phyloP scores from a whole-genome alignment of 768 basidiomycete species.

The Tricholoma sp. region DNA sequence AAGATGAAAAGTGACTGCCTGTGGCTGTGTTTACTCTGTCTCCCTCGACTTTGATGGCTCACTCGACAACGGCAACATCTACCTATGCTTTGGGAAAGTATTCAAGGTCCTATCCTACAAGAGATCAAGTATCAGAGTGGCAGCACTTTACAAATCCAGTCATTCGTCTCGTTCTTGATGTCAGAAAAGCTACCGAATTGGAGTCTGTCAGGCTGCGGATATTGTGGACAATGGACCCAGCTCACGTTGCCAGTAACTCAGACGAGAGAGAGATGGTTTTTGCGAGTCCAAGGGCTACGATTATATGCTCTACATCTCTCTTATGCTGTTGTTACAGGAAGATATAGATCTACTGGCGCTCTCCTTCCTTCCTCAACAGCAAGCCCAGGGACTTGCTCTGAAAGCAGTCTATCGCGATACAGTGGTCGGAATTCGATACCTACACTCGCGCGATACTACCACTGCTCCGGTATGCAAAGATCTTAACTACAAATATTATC shows the following conservation, averaged over 20 bases:
- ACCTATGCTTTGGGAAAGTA: conserved; percentile 60
- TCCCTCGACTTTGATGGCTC: conserved; percentile 25
- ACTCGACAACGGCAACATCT: conserved; percentile 55
- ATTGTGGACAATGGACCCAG: conserved; percentile 51
- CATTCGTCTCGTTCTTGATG: conserved; percentile 59
- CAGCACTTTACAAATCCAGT: conserved; percentile 73
- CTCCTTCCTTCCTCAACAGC: conserved; percentile 38
- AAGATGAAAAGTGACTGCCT: background rate
- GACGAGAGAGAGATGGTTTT: conserved; percentile 58
- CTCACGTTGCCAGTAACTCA: conserved; percentile 17
- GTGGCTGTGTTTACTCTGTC: conserved; percentile 9
- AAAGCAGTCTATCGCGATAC: conserved; percentile 77
- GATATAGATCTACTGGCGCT: conserved; percentile 72
- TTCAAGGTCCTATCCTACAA: conserved; percentile 54
- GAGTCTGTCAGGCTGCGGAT: conserved; percentile 65
- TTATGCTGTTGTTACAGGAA: conserved; percentile 43
- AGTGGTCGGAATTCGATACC: conserved; percentile 71
- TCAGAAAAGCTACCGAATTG: conserved; percentile 45
- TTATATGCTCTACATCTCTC: conserved; percentile 4
- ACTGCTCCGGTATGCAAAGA: conserved; percentile 11
- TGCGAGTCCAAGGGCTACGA: conserved; percentile 38
- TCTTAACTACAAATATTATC: background rate
- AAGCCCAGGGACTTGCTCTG: conserved; percentile 58
- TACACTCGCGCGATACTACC: conserved; percentile 39
- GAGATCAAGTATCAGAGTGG: conserved; percentile 49